Evolutionary conservation across 441 rosid species (phyloP).

Genomic region (Brassica hybrid): DNA sequence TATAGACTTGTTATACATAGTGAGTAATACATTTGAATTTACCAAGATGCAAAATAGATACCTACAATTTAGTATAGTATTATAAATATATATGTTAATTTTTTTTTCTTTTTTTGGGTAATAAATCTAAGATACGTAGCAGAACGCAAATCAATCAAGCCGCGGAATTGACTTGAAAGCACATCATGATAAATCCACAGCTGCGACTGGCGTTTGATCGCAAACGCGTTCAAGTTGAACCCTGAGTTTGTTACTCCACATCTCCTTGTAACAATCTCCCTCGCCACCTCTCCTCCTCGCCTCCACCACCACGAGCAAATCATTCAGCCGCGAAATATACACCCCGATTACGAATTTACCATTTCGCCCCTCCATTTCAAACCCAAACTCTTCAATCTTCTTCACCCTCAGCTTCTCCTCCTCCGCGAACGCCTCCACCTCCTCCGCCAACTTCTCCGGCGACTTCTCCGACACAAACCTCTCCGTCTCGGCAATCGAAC

Average conservation of each 20-base stretch:
- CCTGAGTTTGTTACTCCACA: constrained; percentile 63
- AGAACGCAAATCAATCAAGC: constrained; percentile 16
- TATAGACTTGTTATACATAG: constrained; percentile 15
- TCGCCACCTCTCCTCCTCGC: constrained; percentile 69
- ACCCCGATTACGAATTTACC: constrained; percentile 52
- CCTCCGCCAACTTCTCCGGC: constrained; percentile 62
- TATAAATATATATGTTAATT: neutral
- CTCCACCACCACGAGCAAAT: constrained; percentile 67
- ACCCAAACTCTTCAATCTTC: constrained; percentile 60
- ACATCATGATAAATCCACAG: neutral
- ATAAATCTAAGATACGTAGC: constrained; percentile 21
- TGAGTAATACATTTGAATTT: neutral
- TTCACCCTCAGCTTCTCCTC: constrained; percentile 57
- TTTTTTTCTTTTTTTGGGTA: neutral
- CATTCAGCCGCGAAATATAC: constrained; percentile 60
- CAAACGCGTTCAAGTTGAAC: constrained; percentile 46
- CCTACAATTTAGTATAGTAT: constrained; percentile 11
- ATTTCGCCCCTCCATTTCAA: constrained; percentile 62
- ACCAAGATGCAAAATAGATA: constrained; percentile 22
- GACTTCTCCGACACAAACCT: constrained; percentile 55
- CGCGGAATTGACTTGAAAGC: constrained; percentile 9
- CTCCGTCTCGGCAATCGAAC: constrained; percentile 48
- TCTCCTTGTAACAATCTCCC: constrained; percentile 44
- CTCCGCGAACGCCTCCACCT: constrained; percentile 55
- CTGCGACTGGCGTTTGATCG: constrained; percentile 12